Evolutionary conservation across 1,284 basidiomycete species (phyloP).

Genomic region (Polyporus tsugae): DNA sequence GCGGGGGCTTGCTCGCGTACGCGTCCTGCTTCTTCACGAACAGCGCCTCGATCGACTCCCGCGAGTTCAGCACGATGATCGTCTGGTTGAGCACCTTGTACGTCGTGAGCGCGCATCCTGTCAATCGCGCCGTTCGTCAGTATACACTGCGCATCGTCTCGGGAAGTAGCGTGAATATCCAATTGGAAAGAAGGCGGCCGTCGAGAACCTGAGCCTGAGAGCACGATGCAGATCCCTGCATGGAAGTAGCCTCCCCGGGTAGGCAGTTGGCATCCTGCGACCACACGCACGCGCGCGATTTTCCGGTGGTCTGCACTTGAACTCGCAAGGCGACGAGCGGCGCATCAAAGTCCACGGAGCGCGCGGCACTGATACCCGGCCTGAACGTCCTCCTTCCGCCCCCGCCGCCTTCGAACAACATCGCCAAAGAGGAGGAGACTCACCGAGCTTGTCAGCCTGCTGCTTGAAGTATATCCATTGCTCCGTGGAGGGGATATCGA

Average conservation of each 20-base stretch:
- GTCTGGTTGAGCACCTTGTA: slow-evolving; percentile 31
- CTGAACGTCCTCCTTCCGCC: neutral
- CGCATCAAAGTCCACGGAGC: neutral
- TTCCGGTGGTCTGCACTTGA: neutral
- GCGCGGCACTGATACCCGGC: neutral
- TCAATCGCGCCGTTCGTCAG: neutral
- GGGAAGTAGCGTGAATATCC: neutral
- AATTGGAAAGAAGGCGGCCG: neutral
- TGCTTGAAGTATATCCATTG: slow-evolving; percentile 34
- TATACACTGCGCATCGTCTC: neutral
- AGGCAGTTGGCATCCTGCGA: neutral
- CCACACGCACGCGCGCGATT: neutral
- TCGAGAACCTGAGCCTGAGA: neutral
- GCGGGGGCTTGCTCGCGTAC: slow-evolving; percentile 36
- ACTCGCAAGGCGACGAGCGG: neutral
- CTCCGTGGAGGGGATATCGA: slow-evolving; percentile 27
- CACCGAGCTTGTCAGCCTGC: slow-evolving; percentile 27
- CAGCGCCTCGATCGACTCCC: slow-evolving; percentile 37
- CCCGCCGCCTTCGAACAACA: neutral
- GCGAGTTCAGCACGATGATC: slow-evolving; percentile 40
- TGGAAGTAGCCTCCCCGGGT: neutral
- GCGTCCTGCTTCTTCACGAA: slow-evolving; percentile 37
- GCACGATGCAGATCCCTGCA: neutral
- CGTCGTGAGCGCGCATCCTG: slow-evolving; percentile 34
- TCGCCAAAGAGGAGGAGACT: slow-evolving; percentile 11